These are phyloP conservation scores for Aspergillus haitiensis DNA, from an alignment of 495 filamentous ascomycete genomes.

Conservation along the genomic window DNA sequence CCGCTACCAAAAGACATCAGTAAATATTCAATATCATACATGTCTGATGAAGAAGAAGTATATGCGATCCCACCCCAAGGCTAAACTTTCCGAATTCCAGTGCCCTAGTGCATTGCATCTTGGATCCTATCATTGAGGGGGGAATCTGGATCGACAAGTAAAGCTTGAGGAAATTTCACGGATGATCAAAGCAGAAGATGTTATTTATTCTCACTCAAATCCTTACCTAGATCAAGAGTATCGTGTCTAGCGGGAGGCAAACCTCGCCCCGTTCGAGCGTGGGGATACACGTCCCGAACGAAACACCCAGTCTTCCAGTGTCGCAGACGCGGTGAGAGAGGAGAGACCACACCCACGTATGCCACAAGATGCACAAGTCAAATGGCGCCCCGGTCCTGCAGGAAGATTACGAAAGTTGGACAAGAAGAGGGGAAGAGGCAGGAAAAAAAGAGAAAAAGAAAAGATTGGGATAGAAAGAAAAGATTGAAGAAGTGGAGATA, in stretches of 20 bases:
- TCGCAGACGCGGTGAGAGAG: slow-evolving; percentile 18
- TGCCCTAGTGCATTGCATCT: slow-evolving; percentile 15
- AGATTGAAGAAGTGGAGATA: not conserved
- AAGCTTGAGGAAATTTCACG: slow-evolving; percentile 5
- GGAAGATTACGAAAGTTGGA: not conserved
- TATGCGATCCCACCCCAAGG: not conserved
- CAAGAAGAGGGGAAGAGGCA: not conserved
- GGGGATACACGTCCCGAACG: slow-evolving; percentile 18
- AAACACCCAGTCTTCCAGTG: slow-evolving; percentile 4
- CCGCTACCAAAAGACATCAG: slow-evolving; percentile 16
- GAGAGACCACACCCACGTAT: slow-evolving; percentile 4
- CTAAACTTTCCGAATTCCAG: slow-evolving; percentile 10
- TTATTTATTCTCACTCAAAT: not conserved
- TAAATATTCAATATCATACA: slow-evolving; percentile 7
- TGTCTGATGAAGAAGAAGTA: not conserved
- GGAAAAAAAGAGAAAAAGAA: slow-evolving; percentile 3
- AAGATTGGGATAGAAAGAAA: not conserved
- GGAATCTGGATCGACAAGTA: slow-evolving; percentile 13
- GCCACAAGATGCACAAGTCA: slow-evolving; percentile 3
- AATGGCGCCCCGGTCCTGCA: not conserved
- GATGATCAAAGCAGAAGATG: not conserved
- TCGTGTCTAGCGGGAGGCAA: not conserved
- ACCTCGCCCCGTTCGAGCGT: slow-evolving; percentile 20
- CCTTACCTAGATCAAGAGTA: slow-evolving; percentile 6
- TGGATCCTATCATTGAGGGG: slow-evolving; percentile 6